Evolutionary conservation across 2,329 filamentous ascomycete species (phyloP).

Genomic region (Colletotrichum filicis): DNA sequence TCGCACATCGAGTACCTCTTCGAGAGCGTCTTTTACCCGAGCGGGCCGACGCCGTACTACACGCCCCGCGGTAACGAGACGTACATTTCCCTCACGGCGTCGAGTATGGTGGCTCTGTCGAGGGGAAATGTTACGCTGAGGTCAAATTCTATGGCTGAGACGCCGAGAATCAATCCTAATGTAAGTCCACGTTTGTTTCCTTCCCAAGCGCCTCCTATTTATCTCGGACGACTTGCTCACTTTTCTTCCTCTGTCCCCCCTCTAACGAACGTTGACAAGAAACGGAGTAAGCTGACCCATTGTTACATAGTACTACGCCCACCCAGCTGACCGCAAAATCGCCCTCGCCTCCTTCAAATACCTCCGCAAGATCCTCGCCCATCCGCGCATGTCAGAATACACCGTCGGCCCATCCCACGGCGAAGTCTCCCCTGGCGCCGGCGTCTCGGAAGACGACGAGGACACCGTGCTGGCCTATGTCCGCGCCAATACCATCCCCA

Average conservation of each 20-base stretch:
- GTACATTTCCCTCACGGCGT: constrained; percentile 40
- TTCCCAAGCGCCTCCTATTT: background rate
- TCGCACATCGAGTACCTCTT: constrained; percentile 43
- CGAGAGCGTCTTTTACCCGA: constrained; percentile 42
- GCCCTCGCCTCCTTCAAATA: constrained; percentile 46
- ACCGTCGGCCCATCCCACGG: constrained; percentile 40
- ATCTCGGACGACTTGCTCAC: background rate
- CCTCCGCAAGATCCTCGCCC: constrained; percentile 42
- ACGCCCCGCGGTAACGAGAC: constrained; percentile 39
- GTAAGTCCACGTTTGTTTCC: constrained; percentile 16
- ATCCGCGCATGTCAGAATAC: constrained; percentile 39
- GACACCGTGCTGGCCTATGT: constrained; percentile 42
- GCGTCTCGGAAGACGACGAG: constrained; percentile 39
- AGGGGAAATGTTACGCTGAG: constrained; percentile 38
- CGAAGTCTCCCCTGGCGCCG: constrained; percentile 38
- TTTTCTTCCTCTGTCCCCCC: background rate
- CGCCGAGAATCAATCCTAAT: constrained; percentile 39
- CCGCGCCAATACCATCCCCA: constrained; percentile 43
- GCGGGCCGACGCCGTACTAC: constrained; percentile 41
- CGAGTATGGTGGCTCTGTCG: constrained; percentile 40
- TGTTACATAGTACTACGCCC: constrained; percentile 38
- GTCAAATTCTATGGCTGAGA: constrained; percentile 38
- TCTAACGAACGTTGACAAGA: constrained; percentile 35
- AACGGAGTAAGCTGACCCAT: constrained; percentile 35
- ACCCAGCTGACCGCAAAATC: constrained; percentile 43